Conservation (phyloP, 1,284 basidiomycete species). For the Boletus mariae region DNA sequence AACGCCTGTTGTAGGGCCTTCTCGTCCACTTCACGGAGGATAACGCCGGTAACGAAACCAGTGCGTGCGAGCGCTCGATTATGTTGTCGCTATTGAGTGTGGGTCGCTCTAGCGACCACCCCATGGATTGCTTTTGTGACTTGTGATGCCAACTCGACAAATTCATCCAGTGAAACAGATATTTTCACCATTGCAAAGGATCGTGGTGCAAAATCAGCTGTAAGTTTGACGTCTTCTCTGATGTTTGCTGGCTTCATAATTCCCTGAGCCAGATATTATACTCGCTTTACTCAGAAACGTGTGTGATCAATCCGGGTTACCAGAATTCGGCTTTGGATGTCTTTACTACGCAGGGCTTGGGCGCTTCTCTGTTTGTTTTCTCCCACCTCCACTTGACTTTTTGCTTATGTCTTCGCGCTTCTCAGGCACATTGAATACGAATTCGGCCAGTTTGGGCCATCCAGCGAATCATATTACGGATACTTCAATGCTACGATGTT, state of each 20-base stretch:
- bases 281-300: slow-evolving; percentile 65
- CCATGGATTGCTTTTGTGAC: slow-evolving; percentile 88
- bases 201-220: slow-evolving; percentile 74
- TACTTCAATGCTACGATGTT: slow-evolving; percentile 58
- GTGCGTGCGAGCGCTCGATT: slow-evolving; percentile 18
- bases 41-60: slow-evolving; percentile 39
- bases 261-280: slow-evolving; percentile 60
- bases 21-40: slow-evolving; percentile 77
- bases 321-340: slow-evolving; percentile 80
- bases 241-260: neutral
- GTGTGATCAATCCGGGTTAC: slow-evolving; percentile 72
- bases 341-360: slow-evolving; percentile 58
- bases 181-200: slow-evolving; percentile 78
- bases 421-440: slow-evolving; percentile 61
- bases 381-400: slow-evolving; percentile 29
- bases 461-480: slow-evolving; percentile 50
- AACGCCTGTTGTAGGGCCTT: slow-evolving; percentile 49
- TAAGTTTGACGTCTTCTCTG: slow-evolving; percentile 31
- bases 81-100: slow-evolving; percentile 6
- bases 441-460: slow-evolving; percentile 48
- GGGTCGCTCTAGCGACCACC: slow-evolving; percentile 50
- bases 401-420: slow-evolving; percentile 39
- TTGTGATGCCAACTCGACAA: slow-evolving; percentile 75
- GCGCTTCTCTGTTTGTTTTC: slow-evolving; percentile 36
- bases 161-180: slow-evolving; percentile 55